Evolutionary conservation across 352 stramenopile genomes (phyloP).

Genomic region (Pythium biforme): DNA sequence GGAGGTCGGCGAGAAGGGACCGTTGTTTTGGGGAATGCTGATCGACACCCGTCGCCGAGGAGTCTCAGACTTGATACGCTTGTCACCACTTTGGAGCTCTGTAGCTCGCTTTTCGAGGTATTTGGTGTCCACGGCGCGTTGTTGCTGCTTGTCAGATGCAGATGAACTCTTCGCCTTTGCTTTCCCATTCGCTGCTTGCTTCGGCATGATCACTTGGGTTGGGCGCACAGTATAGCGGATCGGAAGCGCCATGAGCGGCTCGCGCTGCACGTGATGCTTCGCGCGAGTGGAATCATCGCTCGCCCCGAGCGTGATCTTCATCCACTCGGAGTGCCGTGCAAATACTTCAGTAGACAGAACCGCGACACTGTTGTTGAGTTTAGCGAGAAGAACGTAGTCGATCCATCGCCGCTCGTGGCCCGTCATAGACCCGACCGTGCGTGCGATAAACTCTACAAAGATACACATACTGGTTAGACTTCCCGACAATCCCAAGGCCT

Average conservation of each 20-base stretch:
- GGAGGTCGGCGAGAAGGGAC: conserved; percentile 21
- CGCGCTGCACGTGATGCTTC: conserved; percentile 14
- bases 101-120: conserved; percentile 15
- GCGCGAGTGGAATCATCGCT: conserved; percentile 17
- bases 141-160: conserved; percentile 6
- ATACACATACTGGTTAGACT: background rate
- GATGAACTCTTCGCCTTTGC: conserved; percentile 4
- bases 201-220: conserved; percentile 33
- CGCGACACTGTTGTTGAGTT: conserved; percentile 44
- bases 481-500: background rate
- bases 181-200: conserved; percentile 3
- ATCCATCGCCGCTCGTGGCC: conserved; percentile 34
- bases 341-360: conserved; percentile 36
- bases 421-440: conserved; percentile 33
- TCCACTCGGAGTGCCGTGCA: conserved; percentile 64
- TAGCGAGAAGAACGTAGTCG: conserved; percentile 55
- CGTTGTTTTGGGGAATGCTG: background rate
- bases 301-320: conserved; percentile 75
- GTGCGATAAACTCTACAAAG: conserved; percentile 51
- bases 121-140: background rate
- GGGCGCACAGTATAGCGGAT: conserved; percentile 63
- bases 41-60: conserved; percentile 10
- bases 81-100: conserved; percentile 10
- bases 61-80: conserved; percentile 11
- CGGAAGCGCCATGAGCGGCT: conserved; percentile 48